These are phyloP conservation scores for Saksenaea oblongispora DNA, from an alignment of 371 early-diverging fungal species.

Conservation along the genomic window DNA sequence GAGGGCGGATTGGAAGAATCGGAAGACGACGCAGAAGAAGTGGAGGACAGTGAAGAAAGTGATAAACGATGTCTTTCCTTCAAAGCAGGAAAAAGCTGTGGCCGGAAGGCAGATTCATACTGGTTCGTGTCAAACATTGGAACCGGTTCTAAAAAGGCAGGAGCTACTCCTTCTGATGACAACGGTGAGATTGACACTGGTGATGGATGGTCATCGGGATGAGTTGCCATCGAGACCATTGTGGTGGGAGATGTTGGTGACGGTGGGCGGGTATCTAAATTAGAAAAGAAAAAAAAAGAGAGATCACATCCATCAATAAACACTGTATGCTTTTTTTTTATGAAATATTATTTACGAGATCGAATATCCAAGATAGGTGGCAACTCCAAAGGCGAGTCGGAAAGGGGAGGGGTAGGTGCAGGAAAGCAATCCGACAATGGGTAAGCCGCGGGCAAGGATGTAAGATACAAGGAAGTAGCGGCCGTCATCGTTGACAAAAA, in stretches of 20 bases:
- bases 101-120: conserved; percentile 16
- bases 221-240: conserved; percentile 3
- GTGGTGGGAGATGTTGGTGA: conserved; percentile 14
- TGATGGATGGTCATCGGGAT: conserved; percentile 9
- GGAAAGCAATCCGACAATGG: conserved; percentile 7
- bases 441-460: background rate
- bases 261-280: conserved; percentile 13
- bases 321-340: background rate
- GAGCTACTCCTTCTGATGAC: conserved; percentile 6
- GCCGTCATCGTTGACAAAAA: background rate
- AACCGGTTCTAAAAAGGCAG: conserved; percentile 31
- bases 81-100: conserved; percentile 16
- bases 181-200: conserved; percentile 5
- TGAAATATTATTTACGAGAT: background rate
- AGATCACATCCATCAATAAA: background rate
- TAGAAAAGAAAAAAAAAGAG: background rate
- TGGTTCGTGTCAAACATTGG: conserved; percentile 20
- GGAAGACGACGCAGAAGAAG: conserved; percentile 21
- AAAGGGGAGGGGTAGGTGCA: conserved; percentile 20
- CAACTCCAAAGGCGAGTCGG: conserved; percentile 16
- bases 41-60: conserved; percentile 6
- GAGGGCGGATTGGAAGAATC: conserved; percentile 16
- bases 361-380: conserved; percentile 23
- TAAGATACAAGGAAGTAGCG: conserved; percentile 1
- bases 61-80: conserved; percentile 11